Conservation (phyloP, 2,329 filamentous ascomycete species). For the Dactylellina drechsleri region DNA sequence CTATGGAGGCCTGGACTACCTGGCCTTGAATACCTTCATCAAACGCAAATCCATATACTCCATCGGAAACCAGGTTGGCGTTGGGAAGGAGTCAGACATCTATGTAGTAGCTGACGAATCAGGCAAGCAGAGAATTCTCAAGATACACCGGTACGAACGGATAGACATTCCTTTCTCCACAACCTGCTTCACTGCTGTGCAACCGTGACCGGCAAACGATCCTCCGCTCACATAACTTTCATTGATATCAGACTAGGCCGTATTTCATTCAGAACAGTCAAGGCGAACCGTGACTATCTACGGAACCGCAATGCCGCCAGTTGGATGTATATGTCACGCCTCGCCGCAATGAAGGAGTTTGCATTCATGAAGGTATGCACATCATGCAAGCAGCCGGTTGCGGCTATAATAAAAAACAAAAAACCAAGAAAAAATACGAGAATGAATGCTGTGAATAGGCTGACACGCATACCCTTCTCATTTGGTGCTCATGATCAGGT, state of each 20-base stretch:
- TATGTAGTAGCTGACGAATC: conserved; percentile 86
- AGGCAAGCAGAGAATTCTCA: conserved; percentile 82
- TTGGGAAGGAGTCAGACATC: conserved; percentile 98
- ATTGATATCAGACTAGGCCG: conserved; percentile 72
- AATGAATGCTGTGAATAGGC: conserved; percentile 1
- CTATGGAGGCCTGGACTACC: conserved; percentile 95
- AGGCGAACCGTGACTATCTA: conserved; percentile 94
- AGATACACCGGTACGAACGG: conserved; percentile 77
- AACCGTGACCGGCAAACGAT: conserved; percentile 6
- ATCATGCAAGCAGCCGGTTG: conserved; percentile 31
- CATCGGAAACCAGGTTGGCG: conserved; percentile 91
- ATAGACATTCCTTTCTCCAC: conserved; percentile 44
- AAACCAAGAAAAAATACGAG: neutral
- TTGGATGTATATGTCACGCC: conserved; percentile 97
- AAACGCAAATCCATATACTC: conserved; percentile 84
- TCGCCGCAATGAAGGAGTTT: conserved; percentile 93
- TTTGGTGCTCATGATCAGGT: conserved; percentile 59
- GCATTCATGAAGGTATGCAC: conserved; percentile 81
- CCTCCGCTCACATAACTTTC: neutral
- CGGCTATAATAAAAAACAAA: conserved; percentile 7
- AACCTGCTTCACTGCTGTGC: conserved; percentile 42
- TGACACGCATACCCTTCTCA: conserved; percentile 7
- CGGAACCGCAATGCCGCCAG: conserved; percentile 80
- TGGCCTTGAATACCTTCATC: conserved; percentile 90
- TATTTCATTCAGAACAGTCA: conserved; percentile 96